Conservation (phyloP, 2,329 filamentous ascomycete genomes). For the Westerdykella ornata region DNA sequence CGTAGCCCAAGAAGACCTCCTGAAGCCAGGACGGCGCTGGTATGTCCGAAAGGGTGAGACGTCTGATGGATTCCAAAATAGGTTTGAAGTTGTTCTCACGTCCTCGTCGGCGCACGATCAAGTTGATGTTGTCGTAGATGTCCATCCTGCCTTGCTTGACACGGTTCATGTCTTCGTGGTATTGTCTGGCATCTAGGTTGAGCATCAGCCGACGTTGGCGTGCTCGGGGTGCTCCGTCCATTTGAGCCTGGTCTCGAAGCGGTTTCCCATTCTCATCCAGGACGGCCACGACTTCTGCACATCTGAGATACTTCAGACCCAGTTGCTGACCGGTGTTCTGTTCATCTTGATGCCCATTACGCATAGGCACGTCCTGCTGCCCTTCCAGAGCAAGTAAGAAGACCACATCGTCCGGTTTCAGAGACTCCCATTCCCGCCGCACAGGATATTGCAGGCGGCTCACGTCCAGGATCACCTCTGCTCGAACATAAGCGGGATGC, state of each 20-base stretch:
- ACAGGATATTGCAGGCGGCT: conserved; percentile 69
- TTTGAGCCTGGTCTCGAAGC: conserved; percentile 58
- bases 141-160: conserved; percentile 62
- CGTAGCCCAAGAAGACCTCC: conserved; percentile 96
- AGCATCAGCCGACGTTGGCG: conserved; percentile 66
- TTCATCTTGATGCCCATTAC: conserved; percentile 48
- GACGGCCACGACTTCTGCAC: conserved; percentile 79
- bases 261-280: conserved; percentile 76
- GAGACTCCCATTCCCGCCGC: conserved; percentile 80
- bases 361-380: conserved; percentile 45
- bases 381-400: conserved; percentile 76
- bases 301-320: conserved; percentile 64
- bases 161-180: conserved; percentile 66
- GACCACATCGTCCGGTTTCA: conserved; percentile 81
- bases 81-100: conserved; percentile 97
- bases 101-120: conserved; percentile 73
- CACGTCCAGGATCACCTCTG: conserved; percentile 80
- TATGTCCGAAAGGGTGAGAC: conserved; percentile 74
- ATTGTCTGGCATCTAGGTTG: conserved; percentile 71
- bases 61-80: conserved; percentile 84
- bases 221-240: conserved; percentile 57
- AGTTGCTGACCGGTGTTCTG: conserved; percentile 53
- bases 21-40: conserved; percentile 87
- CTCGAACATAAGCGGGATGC: conserved; percentile 75
- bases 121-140: conserved; percentile 76